phyloP scores from a whole-genome alignment of 2,329 filamentous ascomycete species.

The Fusarium anguioides region DNA sequence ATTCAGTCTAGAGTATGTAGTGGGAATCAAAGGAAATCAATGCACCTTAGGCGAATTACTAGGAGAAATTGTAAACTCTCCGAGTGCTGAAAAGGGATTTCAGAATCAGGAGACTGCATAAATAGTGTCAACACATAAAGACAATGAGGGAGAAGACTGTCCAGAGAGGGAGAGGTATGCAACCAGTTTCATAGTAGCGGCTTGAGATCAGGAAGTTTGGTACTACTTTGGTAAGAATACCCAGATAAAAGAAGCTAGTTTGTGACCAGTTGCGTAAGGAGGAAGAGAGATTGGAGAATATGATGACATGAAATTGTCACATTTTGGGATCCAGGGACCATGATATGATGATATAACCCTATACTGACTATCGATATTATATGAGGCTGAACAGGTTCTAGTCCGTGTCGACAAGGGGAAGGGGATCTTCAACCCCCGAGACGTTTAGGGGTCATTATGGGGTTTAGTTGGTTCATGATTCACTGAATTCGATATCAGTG shows the following conservation, averaged over 20 bases:
- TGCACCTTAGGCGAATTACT: neutral
- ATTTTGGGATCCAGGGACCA: no score
- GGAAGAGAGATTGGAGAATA: neutral
- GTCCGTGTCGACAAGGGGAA: neutral
- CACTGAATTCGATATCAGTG: neutral
- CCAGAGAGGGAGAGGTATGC: conserved; percentile 15
- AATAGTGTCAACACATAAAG: conserved; percentile 12
- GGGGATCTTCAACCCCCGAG: neutral
- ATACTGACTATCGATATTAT: neutral
- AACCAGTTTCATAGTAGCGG: conserved; percentile 11
- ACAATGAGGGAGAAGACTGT: neutral
- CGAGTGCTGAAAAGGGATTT: neutral
- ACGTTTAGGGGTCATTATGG: conserved; percentile 12
- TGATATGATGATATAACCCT: neutral
- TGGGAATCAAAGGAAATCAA: neutral
- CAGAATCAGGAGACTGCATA: conserved; percentile 3
- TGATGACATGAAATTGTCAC: no score
- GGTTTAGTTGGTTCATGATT: neutral
- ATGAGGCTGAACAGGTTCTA: neutral
- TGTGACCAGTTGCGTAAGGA: neutral
- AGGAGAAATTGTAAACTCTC: neutral
- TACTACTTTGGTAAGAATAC: neutral
- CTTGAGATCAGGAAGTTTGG: conserved; percentile 2
- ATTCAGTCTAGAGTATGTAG: neutral
- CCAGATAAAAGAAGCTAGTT: neutral